Conservation (phyloP, 2,329 filamentous ascomycete genomes). For the Fonsecaea multimorphosa region DNA sequence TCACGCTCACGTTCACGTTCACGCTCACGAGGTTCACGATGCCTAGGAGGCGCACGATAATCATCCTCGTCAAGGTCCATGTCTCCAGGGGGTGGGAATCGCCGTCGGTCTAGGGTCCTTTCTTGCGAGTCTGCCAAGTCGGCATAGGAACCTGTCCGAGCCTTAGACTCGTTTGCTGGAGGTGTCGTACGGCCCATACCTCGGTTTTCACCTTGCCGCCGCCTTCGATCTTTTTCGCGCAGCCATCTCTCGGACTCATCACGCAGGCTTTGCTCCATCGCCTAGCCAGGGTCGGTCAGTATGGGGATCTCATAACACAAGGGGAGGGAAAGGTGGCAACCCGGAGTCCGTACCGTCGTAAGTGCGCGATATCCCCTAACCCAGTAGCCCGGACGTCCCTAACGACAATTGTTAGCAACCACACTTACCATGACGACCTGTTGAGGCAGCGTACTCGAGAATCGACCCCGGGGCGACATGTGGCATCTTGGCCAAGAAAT, state of each 20-base stretch:
- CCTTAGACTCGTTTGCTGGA: conserved; percentile 33
- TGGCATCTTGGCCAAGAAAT: conserved; percentile 80
- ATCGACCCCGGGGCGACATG: conserved; percentile 72
- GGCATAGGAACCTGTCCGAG: conserved; percentile 36
- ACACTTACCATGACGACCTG: conserved; percentile 24
- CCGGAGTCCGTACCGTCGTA: conserved; percentile 68
- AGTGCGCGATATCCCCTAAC: conserved; percentile 80
- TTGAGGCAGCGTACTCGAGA: conserved; percentile 66
- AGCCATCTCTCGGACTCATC: conserved; percentile 61
- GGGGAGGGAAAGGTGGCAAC: not conserved
- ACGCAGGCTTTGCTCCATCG: conserved; percentile 56
- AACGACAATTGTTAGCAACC: conserved; percentile 47
- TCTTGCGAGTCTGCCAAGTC: conserved; percentile 34
- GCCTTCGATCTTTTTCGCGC: conserved; percentile 34
- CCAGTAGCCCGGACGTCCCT: conserved; percentile 73
- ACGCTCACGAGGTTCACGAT: conserved; percentile 32
- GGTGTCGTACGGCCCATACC: conserved; percentile 33
- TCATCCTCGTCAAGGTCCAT: conserved; percentile 38
- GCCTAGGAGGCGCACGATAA: conserved; percentile 25
- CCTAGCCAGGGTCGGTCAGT: conserved; percentile 45
- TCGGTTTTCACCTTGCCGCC: conserved; percentile 30
- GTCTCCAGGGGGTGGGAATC: conserved; percentile 31
- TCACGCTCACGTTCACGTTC: conserved; percentile 21
- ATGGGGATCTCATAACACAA: not conserved
- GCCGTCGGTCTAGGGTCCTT: conserved; percentile 25